Evolutionary conservation across 371 early-diverging fungal species (phyloP).

Genomic region (Lichtheimia corymbifera): DNA sequence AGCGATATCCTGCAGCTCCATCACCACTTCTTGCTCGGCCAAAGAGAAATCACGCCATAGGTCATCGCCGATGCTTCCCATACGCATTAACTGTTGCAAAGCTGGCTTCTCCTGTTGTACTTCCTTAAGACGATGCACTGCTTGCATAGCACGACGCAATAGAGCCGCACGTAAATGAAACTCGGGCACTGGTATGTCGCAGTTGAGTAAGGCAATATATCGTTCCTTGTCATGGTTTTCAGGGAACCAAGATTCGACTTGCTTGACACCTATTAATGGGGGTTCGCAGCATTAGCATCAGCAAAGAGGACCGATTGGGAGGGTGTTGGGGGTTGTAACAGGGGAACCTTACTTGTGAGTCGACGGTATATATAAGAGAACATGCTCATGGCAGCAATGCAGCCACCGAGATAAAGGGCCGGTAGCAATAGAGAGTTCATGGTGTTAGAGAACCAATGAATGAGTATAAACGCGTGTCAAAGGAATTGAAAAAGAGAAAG

Average conservation of each 20-base stretch:
- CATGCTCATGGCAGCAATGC: slow-evolving; percentile 63
- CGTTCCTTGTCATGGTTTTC: slow-evolving; percentile 66
- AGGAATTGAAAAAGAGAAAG: neutral
- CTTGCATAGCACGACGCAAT: slow-evolving; percentile 83
- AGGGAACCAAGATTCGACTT: slow-evolving; percentile 75
- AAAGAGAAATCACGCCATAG: slow-evolving; percentile 76
- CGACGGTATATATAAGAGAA: slow-evolving; percentile 59
- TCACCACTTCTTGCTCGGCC: slow-evolving; percentile 83
- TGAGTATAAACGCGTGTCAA: neutral
- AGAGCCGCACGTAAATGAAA: slow-evolving; percentile 76
- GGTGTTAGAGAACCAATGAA: neutral
- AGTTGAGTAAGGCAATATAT: slow-evolving; percentile 68
- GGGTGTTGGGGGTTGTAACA: neutral
- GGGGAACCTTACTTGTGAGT: slow-evolving; percentile 28
- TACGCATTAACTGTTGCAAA: slow-evolving; percentile 73
- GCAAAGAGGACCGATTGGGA: too few relatives aligned
- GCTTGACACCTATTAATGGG: slow-evolving; percentile 16
- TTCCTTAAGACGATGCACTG: slow-evolving; percentile 73
- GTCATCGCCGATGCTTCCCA: slow-evolving; percentile 88
- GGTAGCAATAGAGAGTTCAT: slow-evolving; percentile 55
- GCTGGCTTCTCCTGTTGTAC: slow-evolving; percentile 84
- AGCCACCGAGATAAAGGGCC: slow-evolving; percentile 59
- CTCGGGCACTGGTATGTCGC: slow-evolving; percentile 61
- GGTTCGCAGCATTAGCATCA: neutral
- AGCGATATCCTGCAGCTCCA: slow-evolving; percentile 82